These are phyloP conservation scores for Hordeum pubiflorum DNA, from an alignment of 202 grass and related monocot genomes.

Conservation along the genomic window DNA sequence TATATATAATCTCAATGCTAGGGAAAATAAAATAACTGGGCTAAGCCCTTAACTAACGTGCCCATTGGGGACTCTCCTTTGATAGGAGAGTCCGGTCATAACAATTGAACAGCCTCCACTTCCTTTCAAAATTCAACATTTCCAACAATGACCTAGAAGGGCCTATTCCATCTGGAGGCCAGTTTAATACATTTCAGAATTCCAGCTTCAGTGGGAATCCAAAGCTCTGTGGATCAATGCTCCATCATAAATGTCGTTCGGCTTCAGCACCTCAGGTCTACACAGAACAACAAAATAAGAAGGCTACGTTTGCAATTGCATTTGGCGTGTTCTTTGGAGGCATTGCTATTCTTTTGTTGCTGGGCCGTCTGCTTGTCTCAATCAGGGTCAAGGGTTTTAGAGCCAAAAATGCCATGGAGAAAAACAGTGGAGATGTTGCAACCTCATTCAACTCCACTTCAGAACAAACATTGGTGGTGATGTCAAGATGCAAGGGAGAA, in stretches of 20 bases:
- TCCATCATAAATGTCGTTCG: neutral
- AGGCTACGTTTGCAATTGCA: neutral
- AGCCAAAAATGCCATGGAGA: too few species aligned
- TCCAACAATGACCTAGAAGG: slow-evolving; percentile 18
- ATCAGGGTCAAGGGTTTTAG: too few species aligned
- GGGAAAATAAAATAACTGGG: too few species aligned
- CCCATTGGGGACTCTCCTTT: too few species aligned
- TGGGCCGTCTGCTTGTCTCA: too few species aligned
- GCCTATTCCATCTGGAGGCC: neutral
- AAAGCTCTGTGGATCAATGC: neutral
- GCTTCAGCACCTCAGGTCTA: neutral
- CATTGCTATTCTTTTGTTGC: too few species aligned
- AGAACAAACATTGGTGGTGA: neutral
- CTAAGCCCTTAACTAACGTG: too few species aligned
- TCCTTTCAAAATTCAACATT: slow-evolving; percentile 17
- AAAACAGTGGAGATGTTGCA: too few species aligned
- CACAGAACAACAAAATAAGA: neutral
- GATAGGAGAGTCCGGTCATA: too few species aligned
- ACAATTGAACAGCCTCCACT: neutral
- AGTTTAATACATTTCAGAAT: slow-evolving; percentile 1
- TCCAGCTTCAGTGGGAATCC: neutral
- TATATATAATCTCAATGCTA: too few species aligned
- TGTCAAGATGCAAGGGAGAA: neutral
- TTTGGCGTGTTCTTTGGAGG: too few species aligned
- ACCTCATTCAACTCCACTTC: too few species aligned